Evolutionary conservation across 2,329 filamentous ascomycete genomes (phyloP).

Genomic region (Fusarium nurragi): DNA sequence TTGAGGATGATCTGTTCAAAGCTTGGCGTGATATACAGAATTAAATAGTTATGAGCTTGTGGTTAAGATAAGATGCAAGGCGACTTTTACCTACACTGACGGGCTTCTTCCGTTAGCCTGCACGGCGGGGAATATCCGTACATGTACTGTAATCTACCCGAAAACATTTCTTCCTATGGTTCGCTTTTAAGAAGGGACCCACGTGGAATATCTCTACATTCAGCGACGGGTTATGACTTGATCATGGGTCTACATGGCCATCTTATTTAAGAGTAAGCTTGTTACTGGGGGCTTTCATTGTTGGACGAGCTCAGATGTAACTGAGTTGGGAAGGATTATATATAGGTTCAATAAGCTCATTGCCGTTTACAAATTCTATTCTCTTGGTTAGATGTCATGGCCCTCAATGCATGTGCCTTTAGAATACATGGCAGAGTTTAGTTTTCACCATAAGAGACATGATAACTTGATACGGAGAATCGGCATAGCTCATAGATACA

Average conservation of each 20-base stretch:
- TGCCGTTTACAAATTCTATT: too few species aligned
- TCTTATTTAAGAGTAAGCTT: background rate
- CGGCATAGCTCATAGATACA: too few species aligned
- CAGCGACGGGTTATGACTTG: too few species aligned
- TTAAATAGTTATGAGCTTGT: background rate
- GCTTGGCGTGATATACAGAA: background rate
- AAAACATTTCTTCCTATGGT: background rate
- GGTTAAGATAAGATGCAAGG: background rate
- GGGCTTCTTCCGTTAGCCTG: background rate
- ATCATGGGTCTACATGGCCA: background rate
- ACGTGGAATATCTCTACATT: too few species aligned
- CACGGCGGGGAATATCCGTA: background rate
- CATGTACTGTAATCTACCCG: background rate
- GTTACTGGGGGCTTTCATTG: too few species aligned
- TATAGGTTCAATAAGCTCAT: too few species aligned
- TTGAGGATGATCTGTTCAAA: background rate
- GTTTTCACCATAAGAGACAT: background rate
- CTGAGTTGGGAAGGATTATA: too few species aligned
- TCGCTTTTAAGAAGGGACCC: too few species aligned
- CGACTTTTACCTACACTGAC: background rate
- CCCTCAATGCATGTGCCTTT: too few species aligned
- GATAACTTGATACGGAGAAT: accelerated
- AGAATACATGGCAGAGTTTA: background rate
- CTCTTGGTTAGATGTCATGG: too few species aligned
- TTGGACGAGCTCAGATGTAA: too few species aligned